These are phyloP conservation scores for Fusarium continuum DNA, from an alignment of 2,329 filamentous ascomycete species.

Conservation along the genomic window DNA sequence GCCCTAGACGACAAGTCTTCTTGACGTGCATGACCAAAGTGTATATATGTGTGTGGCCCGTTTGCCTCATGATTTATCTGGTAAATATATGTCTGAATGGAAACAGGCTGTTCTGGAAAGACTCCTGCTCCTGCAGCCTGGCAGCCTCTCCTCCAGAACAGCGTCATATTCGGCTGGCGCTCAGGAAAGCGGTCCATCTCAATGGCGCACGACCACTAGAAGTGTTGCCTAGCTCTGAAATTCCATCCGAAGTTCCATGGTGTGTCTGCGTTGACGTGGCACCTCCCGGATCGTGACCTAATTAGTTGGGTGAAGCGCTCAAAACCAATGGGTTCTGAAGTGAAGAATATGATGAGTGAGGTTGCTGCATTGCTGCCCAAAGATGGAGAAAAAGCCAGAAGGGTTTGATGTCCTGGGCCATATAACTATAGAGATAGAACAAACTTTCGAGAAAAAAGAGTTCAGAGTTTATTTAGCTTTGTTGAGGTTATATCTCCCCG, in stretches of 20 bases:
- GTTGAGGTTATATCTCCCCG: neutral
- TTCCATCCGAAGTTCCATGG: neutral
- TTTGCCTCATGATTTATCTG: neutral
- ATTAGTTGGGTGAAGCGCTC: conserved; percentile 27
- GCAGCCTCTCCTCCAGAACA: conserved; percentile 1
- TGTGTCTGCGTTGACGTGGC: conserved; percentile 19
- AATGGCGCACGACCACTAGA: neutral
- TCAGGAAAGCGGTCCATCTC: neutral
- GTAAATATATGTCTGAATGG: neutral
- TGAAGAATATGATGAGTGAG: neutral
- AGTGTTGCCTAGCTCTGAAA: neutral
- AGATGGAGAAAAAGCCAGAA: neutral
- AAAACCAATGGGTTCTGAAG: neutral
- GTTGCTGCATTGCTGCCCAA: conserved; percentile 34
- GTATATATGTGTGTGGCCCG: neutral
- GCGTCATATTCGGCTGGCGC: conserved; percentile 12
- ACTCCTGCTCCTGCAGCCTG: neutral
- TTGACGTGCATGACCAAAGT: neutral
- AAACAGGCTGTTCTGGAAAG: neutral
- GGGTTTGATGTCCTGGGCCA: neutral
- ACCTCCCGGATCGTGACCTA: neutral
- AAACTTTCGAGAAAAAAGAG: neutral
- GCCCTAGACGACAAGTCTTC: conserved; percentile 11
- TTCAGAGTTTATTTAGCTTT: neutral
- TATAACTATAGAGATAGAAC: conserved; percentile 17